These are phyloP conservation scores for Oryza brachyantha DNA, from an alignment of 176 grass and related monocot genomes.

Conservation along the genomic window DNA sequence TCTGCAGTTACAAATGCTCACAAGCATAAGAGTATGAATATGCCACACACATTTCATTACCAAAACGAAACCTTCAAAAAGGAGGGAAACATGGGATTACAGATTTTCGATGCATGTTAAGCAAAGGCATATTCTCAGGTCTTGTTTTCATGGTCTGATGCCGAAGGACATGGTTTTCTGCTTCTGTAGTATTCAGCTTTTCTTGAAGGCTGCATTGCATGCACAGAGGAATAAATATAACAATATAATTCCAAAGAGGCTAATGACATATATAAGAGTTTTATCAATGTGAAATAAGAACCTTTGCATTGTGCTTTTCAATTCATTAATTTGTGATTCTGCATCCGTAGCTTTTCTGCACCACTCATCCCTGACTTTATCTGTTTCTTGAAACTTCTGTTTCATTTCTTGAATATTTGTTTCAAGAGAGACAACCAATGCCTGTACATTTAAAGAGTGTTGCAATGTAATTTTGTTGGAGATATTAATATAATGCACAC, in stretches of 20 bases:
- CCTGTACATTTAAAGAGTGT: slow-evolving; percentile 35
- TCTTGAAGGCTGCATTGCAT: slow-evolving; percentile 80
- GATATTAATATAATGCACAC: background rate
- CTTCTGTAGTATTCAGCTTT: slow-evolving; percentile 69
- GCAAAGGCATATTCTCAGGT: slow-evolving; percentile 50
- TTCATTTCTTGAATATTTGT: slow-evolving; percentile 75
- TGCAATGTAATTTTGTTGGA: background rate
- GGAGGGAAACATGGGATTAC: slow-evolving; percentile 44
- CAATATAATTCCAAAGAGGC: slow-evolving; percentile 19
- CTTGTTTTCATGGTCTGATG: slow-evolving; percentile 61
- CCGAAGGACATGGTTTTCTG: slow-evolving; percentile 71
- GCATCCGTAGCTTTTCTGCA: slow-evolving; percentile 56
- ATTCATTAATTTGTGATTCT: slow-evolving; percentile 60
- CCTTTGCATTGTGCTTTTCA: slow-evolving; percentile 81
- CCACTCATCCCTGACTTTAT: slow-evolving; percentile 51
- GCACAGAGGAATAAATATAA: slow-evolving; percentile 32
- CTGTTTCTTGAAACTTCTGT: slow-evolving; percentile 72
- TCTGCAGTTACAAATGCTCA: slow-evolving; percentile 58
- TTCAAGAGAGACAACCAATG: slow-evolving; percentile 67
- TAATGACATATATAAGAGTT: background rate
- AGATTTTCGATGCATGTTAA: slow-evolving; percentile 64
- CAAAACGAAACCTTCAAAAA: background rate
- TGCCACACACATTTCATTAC: background rate
- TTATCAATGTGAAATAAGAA: slow-evolving; percentile 34
- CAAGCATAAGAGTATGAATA: slow-evolving; percentile 34